Evolutionary conservation across 768 basidiomycete species (phyloP).

Genomic region (Lentinus tigrinus): DNA sequence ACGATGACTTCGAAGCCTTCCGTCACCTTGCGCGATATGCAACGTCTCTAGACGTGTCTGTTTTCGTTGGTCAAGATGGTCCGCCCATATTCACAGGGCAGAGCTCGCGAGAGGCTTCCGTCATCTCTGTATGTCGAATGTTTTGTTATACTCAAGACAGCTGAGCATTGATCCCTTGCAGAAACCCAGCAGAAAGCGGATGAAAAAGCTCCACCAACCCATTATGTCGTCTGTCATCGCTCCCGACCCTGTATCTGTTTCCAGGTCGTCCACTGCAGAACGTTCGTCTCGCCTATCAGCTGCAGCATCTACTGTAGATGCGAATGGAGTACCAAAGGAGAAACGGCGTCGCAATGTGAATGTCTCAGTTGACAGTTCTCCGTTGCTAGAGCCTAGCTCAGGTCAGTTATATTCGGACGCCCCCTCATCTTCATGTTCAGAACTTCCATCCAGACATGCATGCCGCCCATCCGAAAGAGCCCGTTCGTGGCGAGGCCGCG

Average conservation of each 20-base stretch:
- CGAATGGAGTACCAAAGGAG: conserved; percentile 8
- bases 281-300: background rate
- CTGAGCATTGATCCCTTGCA: too few relatives aligned
- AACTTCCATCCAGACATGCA: too few relatives aligned
- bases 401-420: too few relatives aligned
- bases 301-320: conserved; percentile 6
- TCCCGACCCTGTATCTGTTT: background rate
- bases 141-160: too few relatives aligned
- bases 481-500: too few relatives aligned
- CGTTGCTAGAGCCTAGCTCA: background rate
- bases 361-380: background rate
- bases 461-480: too few relatives aligned
- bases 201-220: too few relatives aligned
- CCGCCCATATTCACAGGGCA: background rate
- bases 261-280: background rate
- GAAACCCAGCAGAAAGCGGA: too few relatives aligned
- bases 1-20: conserved; percentile 81
- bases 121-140: background rate
- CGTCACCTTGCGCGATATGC: conserved; percentile 37
- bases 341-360: conserved; percentile 8
- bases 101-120: background rate
- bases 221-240: too few relatives aligned
- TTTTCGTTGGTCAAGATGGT: conserved; percentile 2
- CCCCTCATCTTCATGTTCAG: too few relatives aligned
- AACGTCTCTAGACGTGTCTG: conserved; percentile 8